Evolutionary conservation across 23 red algal species (phyloP), one percentile per base, ranked within the genome.

Genomic region (Agarophyton chilense): DNA sequence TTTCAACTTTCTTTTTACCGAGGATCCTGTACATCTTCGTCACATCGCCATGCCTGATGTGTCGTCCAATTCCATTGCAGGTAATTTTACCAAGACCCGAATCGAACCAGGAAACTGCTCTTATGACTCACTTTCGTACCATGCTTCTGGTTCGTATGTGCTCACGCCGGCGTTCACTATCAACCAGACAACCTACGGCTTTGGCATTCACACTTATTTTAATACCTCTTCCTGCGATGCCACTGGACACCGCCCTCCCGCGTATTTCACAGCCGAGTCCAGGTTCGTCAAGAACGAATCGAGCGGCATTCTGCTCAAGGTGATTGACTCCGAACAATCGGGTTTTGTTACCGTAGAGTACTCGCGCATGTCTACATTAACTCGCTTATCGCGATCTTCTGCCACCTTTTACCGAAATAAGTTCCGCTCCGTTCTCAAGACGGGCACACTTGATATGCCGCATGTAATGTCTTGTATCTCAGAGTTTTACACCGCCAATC

Each of bases 1-100:
- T 14, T 74, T 49, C 68, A 47, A 74, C 38, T 74, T 74, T 19
- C 68, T 74, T 16, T 74, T 74, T 39, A 74, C 68, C 12, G 68
- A 74, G 32, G 39, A 74, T n/a, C 68, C 68, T 26, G 68, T 74
- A 24, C 68, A 74, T 29, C 24, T 74, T 26, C 68, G 40, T 29
- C 68, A 74, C 21, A 74, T 74, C 68, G 68, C 68, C 68, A 74
- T 74, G 68, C 38, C 68, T 24, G 41, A 74, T 74, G 29, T 74
- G 21, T 47, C 41, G n/a, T 74, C 68, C 68, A 74, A 74, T 8
- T 74, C 68, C 41, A 74, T 74, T 18, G 68, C 68, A n/a, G 68
- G 68, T 29, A 1, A 74, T 29, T 74, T 74, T 39, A 74, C 34
- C 34, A 74, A 47, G 43, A 74, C 68, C 12, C 68, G 68, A 0